These are phyloP conservation scores for Anisodus tanguticus DNA, from an alignment of 257 asterid species.

Conservation along the genomic window DNA sequence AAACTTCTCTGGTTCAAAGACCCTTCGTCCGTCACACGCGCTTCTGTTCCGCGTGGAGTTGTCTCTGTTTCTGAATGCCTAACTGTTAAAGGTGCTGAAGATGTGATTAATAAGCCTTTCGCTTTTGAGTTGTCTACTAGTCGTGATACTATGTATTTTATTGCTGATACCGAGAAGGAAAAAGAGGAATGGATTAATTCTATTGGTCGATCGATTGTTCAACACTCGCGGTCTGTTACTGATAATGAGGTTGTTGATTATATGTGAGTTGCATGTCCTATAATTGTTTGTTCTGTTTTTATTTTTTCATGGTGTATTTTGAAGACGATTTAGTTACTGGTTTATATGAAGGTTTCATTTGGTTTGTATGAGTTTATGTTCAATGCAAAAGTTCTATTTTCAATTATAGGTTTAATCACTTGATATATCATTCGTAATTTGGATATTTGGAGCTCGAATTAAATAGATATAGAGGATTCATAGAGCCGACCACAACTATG, in stretches of 20 bases:
- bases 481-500: not conserved
- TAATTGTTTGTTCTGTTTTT: not conserved
- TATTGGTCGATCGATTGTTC: slow-evolving; percentile 81
- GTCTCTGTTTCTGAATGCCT: slow-evolving; percentile 77
- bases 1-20: slow-evolving; percentile 95
- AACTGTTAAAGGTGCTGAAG: slow-evolving; percentile 96
- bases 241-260: slow-evolving; percentile 79
- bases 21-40: slow-evolving; percentile 50
- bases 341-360: not conserved
- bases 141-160: slow-evolving; percentile 81
- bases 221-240: slow-evolving; percentile 88
- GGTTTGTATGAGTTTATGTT: slow-evolving; percentile 11
- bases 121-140: slow-evolving; percentile 86
- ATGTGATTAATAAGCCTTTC: slow-evolving; percentile 65
- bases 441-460: not conserved
- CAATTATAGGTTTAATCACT: not conserved
- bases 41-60: slow-evolving; percentile 82
- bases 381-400: not conserved
- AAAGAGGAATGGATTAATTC: slow-evolving; percentile 95
- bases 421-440: not conserved
- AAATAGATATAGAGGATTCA: not conserved
- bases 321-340: not conserved
- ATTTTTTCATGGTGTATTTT: slow-evolving; percentile 8
- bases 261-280: not conserved
- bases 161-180: slow-evolving; percentile 88